These are phyloP conservation scores for Botryotinia narcissicola DNA, from an alignment of 2,329 filamentous ascomycete species.

Conservation along the genomic window DNA sequence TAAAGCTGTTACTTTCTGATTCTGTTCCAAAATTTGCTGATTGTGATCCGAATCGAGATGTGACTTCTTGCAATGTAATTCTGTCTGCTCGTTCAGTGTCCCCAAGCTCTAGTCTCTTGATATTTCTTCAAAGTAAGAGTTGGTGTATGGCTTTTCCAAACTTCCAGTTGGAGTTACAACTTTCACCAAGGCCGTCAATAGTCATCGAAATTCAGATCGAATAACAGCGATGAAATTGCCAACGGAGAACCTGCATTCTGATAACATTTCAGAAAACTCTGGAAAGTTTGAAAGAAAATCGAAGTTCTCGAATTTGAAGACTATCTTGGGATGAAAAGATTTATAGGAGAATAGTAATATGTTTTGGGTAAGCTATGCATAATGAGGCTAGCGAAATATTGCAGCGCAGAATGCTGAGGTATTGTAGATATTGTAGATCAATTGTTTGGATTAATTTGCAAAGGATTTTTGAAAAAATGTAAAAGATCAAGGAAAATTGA, in stretches of 20 bases:
- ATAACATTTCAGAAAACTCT: background rate
- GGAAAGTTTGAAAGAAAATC: background rate
- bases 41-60: constrained; percentile 33
- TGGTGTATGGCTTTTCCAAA: constrained; percentile 30
- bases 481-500: background rate
- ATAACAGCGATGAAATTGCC: constrained; percentile 35
- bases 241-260: constrained; percentile 29
- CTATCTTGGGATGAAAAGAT: background rate
- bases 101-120: constrained; percentile 35
- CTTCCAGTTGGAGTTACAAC: constrained; percentile 22
- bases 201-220: constrained; percentile 31
- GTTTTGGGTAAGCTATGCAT: background rate
- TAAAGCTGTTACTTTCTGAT: constrained; percentile 35
- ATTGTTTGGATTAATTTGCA: background rate
- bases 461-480: background rate
- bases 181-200: constrained; percentile 26
- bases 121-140: constrained; percentile 30
- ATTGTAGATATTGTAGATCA: background rate
- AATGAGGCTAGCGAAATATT: background rate
- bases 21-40: constrained; percentile 35
- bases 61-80: constrained; percentile 32
- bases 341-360: background rate
- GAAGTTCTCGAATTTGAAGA: background rate
- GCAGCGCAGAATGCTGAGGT: background rate
- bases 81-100: constrained; percentile 25